Percentiles rank a stretch among this genome's conserved stretches.
Evolutionary conservation across 441 rosid species (phyloP).

Genomic region (Arabidopsis hybrid): DNA sequence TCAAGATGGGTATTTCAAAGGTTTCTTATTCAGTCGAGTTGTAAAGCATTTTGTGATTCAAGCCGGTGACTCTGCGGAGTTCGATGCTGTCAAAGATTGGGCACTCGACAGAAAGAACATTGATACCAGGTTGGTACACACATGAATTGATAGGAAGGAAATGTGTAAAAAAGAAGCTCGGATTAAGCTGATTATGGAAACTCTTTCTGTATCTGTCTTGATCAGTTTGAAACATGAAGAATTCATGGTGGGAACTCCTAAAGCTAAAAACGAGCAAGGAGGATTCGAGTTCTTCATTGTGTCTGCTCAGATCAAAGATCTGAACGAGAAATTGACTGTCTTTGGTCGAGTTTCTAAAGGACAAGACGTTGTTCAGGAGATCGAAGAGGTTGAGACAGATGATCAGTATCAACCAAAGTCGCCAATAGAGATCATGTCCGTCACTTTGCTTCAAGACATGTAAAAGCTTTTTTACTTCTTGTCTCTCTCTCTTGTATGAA

Average conservation of each 20-base stretch:
- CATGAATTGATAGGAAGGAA: background rate
- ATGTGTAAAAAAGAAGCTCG: no score
- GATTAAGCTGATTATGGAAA: conserved; percentile 2
- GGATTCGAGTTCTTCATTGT: conserved; percentile 66
- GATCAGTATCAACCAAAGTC: conserved; percentile 67
- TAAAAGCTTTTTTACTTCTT: conserved; percentile 32
- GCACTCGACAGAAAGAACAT: conserved; percentile 57
- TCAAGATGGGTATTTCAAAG: conserved; percentile 68
- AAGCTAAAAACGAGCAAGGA: conserved; percentile 55
- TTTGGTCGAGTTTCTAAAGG: conserved; percentile 66
- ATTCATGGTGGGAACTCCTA: conserved; percentile 69
- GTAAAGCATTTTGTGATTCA: conserved; percentile 69
- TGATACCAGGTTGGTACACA: conserved; percentile 24
- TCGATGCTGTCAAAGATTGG: conserved; percentile 61
- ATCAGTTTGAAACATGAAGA: conserved; percentile 69
- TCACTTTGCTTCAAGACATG: conserved; percentile 56
- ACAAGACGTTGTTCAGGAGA: conserved; percentile 63
- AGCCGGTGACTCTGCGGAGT: conserved; percentile 53
- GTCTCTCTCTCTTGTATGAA: background rate
- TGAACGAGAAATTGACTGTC: conserved; percentile 58
- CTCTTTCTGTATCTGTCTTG: conserved; percentile 18
- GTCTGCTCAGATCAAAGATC: conserved; percentile 59
- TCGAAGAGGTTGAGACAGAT: conserved; percentile 62
- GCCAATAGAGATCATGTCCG: conserved; percentile 53
- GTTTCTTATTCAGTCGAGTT: conserved; percentile 61